These are phyloP conservation scores for Papiliotrema terrestris DNA, from an alignment of 1,284 basidiomycete species.

Conservation along the genomic window DNA sequence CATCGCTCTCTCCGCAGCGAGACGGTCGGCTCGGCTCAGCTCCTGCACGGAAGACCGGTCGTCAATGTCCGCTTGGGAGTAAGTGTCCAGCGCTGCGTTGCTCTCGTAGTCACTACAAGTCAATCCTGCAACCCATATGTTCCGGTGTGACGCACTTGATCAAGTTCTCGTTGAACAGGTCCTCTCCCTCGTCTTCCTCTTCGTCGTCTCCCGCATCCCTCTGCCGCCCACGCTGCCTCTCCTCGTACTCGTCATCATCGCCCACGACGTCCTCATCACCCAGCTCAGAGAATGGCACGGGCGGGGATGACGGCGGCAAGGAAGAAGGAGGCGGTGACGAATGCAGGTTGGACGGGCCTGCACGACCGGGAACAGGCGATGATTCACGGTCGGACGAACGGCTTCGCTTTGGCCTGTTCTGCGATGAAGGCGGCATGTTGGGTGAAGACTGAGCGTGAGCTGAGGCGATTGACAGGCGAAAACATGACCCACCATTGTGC, in stretches of 20 bases:
- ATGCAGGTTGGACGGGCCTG: conserved; percentile 32
- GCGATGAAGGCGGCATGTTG: conserved; percentile 34
- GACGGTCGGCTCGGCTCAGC: conserved; percentile 68
- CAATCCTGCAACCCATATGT: conserved; percentile 1
- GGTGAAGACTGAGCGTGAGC: conserved; percentile 22
- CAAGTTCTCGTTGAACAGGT: conserved; percentile 78
- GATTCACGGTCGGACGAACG: conserved; percentile 18
- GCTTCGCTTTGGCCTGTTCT: conserved; percentile 39
- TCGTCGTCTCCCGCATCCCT: conserved; percentile 58
- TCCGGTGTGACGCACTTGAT: conserved; percentile 58
- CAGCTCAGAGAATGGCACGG: conserved; percentile 77
- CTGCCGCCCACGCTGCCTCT: conserved; percentile 42
- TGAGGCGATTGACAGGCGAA: neutral
- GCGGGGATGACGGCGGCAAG: conserved; percentile 62
- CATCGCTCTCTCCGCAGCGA: conserved; percentile 85
- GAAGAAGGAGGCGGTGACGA: conserved; percentile 33
- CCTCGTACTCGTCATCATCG: conserved; percentile 65
- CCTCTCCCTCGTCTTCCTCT: conserved; percentile 71
- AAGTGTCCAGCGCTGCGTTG: conserved; percentile 78
- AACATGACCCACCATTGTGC: conserved; percentile 10
- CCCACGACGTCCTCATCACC: conserved; percentile 78
- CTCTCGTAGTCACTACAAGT: conserved; percentile 76
- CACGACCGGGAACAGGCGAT: conserved; percentile 13
- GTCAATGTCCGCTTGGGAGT: conserved; percentile 82
- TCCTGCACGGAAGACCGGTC: conserved; percentile 75